Evolutionary conservation across 1,284 basidiomycete genomes (phyloP).

Genomic region (Rhodotorula sp.): DNA sequence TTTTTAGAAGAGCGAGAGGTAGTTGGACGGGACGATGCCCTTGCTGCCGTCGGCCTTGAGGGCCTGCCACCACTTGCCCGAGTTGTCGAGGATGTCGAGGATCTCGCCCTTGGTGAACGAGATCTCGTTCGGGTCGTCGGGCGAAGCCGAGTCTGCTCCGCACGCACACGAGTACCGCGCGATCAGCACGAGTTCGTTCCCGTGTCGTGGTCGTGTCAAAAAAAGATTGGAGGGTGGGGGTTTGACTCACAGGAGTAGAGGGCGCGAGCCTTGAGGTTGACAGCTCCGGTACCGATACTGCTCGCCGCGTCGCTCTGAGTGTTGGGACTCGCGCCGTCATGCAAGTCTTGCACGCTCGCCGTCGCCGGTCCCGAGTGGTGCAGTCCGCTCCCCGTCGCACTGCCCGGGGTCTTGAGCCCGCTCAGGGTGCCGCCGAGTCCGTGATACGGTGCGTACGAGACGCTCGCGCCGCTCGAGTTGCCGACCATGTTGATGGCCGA

Average conservation of each 20-base stretch:
- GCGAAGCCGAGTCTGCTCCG: conserved; percentile 72
- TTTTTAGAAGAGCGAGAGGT: conserved; percentile 28
- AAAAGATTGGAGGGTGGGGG: neutral
- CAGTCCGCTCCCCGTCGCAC: neutral
- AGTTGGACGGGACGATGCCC: conserved; percentile 60
- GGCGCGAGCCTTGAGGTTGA: conserved; percentile 71
- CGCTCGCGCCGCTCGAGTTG: conserved; percentile 6
- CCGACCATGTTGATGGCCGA: conserved; percentile 28
- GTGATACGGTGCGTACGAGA: conserved; percentile 31
- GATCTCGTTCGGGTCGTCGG: conserved; percentile 95
- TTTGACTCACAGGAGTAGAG: conserved; percentile 72
- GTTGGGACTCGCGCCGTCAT: conserved; percentile 26
- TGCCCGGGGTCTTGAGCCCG: conserved; percentile 14
- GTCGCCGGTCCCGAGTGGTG: conserved; percentile 16
- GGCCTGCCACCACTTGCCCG: conserved; percentile 74
- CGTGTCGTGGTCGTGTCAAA: too few species aligned
- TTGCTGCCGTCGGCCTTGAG: conserved; percentile 74
- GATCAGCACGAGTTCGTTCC: neutral
- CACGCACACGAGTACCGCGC: too few species aligned
- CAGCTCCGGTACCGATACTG: conserved; percentile 45
- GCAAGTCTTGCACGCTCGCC: conserved; percentile 33
- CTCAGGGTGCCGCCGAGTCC: conserved; percentile 4
- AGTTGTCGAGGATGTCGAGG: conserved; percentile 89
- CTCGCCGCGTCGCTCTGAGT: conserved; percentile 18
- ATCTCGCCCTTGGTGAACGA: conserved; percentile 91